Evolutionary conservation across 257 asterid genomes (phyloP).

Genomic region (Salvia hispanica): DNA sequence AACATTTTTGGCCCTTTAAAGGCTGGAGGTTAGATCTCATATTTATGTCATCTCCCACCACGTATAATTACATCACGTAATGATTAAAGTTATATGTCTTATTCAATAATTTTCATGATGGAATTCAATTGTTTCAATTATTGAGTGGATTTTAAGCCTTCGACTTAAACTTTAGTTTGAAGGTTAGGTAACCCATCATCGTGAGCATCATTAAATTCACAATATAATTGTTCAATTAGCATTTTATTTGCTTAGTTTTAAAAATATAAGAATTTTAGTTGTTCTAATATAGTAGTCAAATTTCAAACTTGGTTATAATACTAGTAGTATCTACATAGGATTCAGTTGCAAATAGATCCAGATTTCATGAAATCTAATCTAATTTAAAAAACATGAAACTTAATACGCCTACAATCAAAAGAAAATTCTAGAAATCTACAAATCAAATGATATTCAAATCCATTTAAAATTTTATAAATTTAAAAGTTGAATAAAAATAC

Average conservation of each 20-base stretch:
- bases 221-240: no score
- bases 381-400: background rate
- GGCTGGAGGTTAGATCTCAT: background rate
- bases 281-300: no score
- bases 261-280: no score
- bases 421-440: no score
- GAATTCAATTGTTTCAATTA: background rate
- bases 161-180: constrained; percentile 20
- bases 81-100: constrained; percentile 20
- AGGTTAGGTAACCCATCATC: constrained; percentile 7
- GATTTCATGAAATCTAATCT: background rate
- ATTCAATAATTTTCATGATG: constrained; percentile 9
- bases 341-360: background rate
- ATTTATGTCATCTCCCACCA: background rate
- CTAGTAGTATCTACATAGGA: background rate
- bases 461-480: no score
- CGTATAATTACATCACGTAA: background rate
- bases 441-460: no score
- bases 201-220: no score
- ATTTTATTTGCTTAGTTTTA: no score
- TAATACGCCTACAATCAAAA: background rate
- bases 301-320: no score
- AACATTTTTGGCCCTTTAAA: background rate
- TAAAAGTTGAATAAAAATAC: no score
- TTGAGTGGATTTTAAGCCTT: constrained; percentile 22